Conservation (phyloP, 1,139 yeast genomes). For the Tardiomyces depauwii region DNA sequence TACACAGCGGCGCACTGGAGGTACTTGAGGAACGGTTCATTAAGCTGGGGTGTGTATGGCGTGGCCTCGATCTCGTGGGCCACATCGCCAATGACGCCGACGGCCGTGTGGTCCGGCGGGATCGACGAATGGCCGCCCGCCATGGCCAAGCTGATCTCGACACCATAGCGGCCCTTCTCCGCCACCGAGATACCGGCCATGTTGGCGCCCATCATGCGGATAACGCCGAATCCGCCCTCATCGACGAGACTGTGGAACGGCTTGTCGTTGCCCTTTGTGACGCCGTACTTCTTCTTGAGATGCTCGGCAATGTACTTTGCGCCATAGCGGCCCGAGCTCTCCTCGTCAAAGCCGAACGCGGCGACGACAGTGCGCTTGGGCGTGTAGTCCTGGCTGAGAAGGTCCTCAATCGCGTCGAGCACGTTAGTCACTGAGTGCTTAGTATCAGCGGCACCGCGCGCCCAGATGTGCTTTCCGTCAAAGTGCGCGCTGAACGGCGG, state of each 20-base stretch:
- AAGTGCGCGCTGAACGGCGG: slow-evolving; percentile 62
- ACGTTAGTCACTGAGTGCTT: slow-evolving; percentile 46
- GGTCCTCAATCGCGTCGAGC: slow-evolving; percentile 45
- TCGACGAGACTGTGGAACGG: slow-evolving; percentile 38
- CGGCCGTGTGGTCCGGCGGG: slow-evolving; percentile 64
- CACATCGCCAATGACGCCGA: slow-evolving; percentile 53
- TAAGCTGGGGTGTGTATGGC: slow-evolving; percentile 35
- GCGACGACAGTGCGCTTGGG: slow-evolving; percentile 47
- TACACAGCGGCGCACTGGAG: slow-evolving; percentile 28
- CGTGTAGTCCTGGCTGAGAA: slow-evolving; percentile 34
- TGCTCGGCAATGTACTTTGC: slow-evolving; percentile 37
- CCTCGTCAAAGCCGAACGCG: slow-evolving; percentile 67
- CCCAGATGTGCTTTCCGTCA: slow-evolving; percentile 48
- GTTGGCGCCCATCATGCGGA: slow-evolving; percentile 33
- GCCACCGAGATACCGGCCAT: slow-evolving; percentile 52
- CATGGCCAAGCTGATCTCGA: slow-evolving; percentile 38
- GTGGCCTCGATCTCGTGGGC: slow-evolving; percentile 39
- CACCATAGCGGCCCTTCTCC: slow-evolving; percentile 57
- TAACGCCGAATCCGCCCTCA: slow-evolving; percentile 35
- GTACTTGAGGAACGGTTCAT: slow-evolving; percentile 39
- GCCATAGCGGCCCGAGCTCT: slow-evolving; percentile 47
- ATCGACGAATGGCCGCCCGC: slow-evolving; percentile 71
- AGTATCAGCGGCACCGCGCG: slow-evolving; percentile 59
- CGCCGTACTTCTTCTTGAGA: slow-evolving; percentile 43
- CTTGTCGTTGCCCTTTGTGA: slow-evolving; percentile 36